Evolutionary conservation across 2,329 filamentous ascomycete genomes (phyloP).

Genomic region (Calonectria pseudoreteaudii): DNA sequence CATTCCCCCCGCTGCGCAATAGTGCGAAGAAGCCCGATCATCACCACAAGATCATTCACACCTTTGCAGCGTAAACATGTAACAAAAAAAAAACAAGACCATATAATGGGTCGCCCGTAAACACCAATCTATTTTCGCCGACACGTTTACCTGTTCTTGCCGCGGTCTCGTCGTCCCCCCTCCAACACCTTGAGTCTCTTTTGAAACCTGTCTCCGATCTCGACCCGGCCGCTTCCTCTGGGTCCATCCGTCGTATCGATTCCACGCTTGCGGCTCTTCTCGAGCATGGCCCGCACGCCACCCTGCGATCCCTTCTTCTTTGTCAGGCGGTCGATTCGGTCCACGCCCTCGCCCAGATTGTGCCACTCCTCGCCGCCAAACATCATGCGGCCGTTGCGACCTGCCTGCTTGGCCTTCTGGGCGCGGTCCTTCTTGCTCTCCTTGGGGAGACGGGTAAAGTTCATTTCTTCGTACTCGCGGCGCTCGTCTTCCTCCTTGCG

Average conservation of each 20-base stretch:
- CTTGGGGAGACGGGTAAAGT: constrained; percentile 88
- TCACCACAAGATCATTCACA: neutral
- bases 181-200: constrained; percentile 73
- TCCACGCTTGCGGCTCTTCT: constrained; percentile 87
- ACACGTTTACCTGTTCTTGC: constrained; percentile 52
- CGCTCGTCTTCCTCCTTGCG: constrained; percentile 83
- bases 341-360: constrained; percentile 84
- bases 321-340: constrained; percentile 87
- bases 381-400: constrained; percentile 69
- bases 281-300: constrained; percentile 72
- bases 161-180: constrained; percentile 57
- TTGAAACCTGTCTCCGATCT: constrained; percentile 80
- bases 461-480: constrained; percentile 88
- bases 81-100: constrained; percentile 1
- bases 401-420: constrained; percentile 68
- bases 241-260: constrained; percentile 77
- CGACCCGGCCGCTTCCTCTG: constrained; percentile 69
- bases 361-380: constrained; percentile 95
- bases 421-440: constrained; percentile 88
- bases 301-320: constrained; percentile 72
- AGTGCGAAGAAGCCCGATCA: neutral
- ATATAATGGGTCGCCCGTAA: constrained; percentile 8
- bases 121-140: constrained; percentile 21
- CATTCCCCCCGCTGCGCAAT: neutral
- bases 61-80: neutral